Evolutionary conservation across 495 filamentous ascomycete genomes (phyloP), one percentile per base, ranked within the genome.

Genomic region (Xylaria castorea): DNA sequence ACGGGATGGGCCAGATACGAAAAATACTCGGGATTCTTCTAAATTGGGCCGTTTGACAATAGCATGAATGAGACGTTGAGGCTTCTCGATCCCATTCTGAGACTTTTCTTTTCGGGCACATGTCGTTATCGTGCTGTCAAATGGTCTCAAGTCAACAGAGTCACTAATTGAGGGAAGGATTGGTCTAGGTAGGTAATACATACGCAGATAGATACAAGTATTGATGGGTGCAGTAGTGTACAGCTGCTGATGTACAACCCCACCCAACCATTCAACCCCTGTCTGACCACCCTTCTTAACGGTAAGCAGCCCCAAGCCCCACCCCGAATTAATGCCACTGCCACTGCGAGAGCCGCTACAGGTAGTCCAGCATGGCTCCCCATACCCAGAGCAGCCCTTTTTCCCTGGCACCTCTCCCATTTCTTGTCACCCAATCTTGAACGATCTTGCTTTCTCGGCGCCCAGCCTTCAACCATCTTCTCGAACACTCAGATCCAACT

Each of bases 371-470:
- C 69, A 63, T 42, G 22, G 55, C 12, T 61, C 68, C 68, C 61
- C 61, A 48, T 66, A 60, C 62, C 73, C 70, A 70, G 68, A 57
- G 74, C 69, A 79, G 71, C 60, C 65, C 58, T 63, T 67, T 50
- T 73, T 68, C 62, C 68, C 75, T 74, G 62, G 73, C 73, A 76
- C 74, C 76, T 76, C 76, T 75, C 73, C 72, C 74, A 64, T 76
- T 70, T 70, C 72, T 71, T 74, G 66, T 61, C 50, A 76, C 68
- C 72, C 70, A 57, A 66, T 66, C 46, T 65, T 66, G 25, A 70
- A 60, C 57, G 67, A 70, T 70, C 67, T 62, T 70, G 53, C 67
- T 64, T 71, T 71, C 77, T 77, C 71, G 77, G 77, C 77, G 77
- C 76, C 78, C 76, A 79, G 74, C 74, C 78, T 63, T 68, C 67